Base-by-base conservation (phyloP, 148 eudicot species). In the Bassia scoparia region DNA sequence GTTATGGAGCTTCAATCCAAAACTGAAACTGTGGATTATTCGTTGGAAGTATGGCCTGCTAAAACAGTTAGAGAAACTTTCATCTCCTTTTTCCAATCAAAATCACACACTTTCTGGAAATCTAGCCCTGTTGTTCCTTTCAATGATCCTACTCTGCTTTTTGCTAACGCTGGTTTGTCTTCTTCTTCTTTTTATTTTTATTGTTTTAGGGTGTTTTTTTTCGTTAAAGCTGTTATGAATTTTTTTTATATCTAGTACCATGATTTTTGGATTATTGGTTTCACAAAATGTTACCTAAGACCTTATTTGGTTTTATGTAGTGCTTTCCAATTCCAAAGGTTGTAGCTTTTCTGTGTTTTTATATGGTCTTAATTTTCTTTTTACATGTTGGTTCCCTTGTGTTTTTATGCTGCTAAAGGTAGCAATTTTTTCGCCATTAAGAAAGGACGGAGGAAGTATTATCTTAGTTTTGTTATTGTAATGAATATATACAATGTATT, bases 91-190 rank as follows among this genome's bases (percentile, higher is more conserved):
- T 93, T 86, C 68, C 79, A 89, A 75, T 81, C 55, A 8, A 89
- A 88, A 60, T 56, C 9, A 2, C 98, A 93, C 38, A 83, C 79
- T 1, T 65, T 81, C 72, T 90, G 94, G 92, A 86, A 80, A 77
- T 93, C 98, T 0, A 93, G 98, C 68, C 98, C 98, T 21, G 98
- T 93, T 74, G 98, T 93, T 66, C 98, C 98, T 70, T 76, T 74
- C 48, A 89, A 91, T 80, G 98, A 93, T 71, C 98, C 98, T 9
- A 89, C 98, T 20, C 90, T 93, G 50, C 88, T 93, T 53, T 93
- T 93, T 61, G 93, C 98, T 23, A 93, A 93, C 75, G 97, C 98
- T 23, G 98, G 98, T 93, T 61, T 4, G 86, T 70, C 18, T 23
- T 43, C 24, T 46, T 12, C n/a, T 15, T 2, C 3, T 27, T 43